Evolutionary conservation across 352 stramenopile species (phyloP), one percentile per base, ranked within the genome.

Genomic region (Pythium aquatile): DNA sequence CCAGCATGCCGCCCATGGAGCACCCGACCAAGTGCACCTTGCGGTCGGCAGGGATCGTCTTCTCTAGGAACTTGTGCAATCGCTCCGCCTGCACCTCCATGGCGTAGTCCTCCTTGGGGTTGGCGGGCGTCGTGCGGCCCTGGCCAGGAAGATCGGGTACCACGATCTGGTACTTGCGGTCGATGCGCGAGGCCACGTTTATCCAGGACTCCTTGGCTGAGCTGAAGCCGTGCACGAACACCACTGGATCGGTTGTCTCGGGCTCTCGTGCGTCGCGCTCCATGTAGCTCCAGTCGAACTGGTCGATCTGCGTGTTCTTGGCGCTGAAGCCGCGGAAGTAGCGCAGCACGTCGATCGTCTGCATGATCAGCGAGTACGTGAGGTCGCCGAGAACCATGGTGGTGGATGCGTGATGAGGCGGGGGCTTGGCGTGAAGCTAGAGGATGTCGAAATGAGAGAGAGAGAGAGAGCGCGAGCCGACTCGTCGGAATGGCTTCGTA

Each of bases 1-100:
- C 77, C 42, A 93, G 72, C 79, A 93, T 87, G 14, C 81, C 84
- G 44, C 84, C 84, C 84, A 93, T 91, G 49, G 79, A 90, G 66
- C 81, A 89, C 8, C 84, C 84, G 17, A 91, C 67, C 8, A 93
- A 49, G 49, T 93, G 84, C n/a, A 93, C 70, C 65, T 85, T 86
- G 55, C 78, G 77, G 56, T 81, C 66, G 9, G 68, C 30, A 5
- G 69, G 62, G 28, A 93, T 66, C 20, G 79, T 74, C 26, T 69
- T 74, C 26, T 86, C 63, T 7, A 93, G 60, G 53, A 93, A 91
- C 33, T 74, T 55, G 58, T 90, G 73, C 54, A 93, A 66, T 2
- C 82, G 71, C 14, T 68, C 42, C 14, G 82, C 80, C 46, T 93
- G 84, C 4, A 70, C 69, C 26, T 79, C 75, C 51, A 84, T 78